phyloP scores from a whole-genome alignment of 148 eudicot genomes.

The Rhododendron molle region DNA sequence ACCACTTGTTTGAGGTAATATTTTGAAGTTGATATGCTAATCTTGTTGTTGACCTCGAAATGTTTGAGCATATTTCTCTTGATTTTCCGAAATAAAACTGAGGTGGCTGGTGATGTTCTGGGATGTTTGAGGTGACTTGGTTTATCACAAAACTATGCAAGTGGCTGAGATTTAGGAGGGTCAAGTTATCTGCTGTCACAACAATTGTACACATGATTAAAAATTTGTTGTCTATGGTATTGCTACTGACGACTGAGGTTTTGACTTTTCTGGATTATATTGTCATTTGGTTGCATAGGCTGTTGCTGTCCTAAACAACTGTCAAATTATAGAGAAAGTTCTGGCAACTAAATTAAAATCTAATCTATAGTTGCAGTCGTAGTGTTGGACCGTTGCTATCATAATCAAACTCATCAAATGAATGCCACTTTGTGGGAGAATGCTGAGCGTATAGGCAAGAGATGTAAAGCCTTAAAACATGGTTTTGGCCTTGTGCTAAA shows the following conservation, averaged over 20 bases:
- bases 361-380: not conserved
- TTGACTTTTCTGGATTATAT: not conserved
- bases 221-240: not conserved
- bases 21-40: not conserved
- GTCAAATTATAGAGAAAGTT: not conserved
- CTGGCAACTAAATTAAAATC: not conserved
- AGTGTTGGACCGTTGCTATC: not conserved
- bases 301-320: not conserved
- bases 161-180: constrained; percentile 3
- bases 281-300: not conserved
- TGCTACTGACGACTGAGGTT: not conserved
- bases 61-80: not conserved
- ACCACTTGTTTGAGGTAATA: constrained; percentile 52
- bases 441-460: not conserved
- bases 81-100: not conserved
- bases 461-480: not conserved
- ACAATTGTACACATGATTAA: not conserved
- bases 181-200: not conserved
- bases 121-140: not conserved
- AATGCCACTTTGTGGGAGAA: not conserved
- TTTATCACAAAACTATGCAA: not conserved
- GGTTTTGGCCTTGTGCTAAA: not conserved
- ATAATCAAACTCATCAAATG: not conserved
- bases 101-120: not conserved
- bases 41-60: not conserved